phyloP scores from a whole-genome alignment of 768 basidiomycete species.

The Astraeus odoratus region DNA sequence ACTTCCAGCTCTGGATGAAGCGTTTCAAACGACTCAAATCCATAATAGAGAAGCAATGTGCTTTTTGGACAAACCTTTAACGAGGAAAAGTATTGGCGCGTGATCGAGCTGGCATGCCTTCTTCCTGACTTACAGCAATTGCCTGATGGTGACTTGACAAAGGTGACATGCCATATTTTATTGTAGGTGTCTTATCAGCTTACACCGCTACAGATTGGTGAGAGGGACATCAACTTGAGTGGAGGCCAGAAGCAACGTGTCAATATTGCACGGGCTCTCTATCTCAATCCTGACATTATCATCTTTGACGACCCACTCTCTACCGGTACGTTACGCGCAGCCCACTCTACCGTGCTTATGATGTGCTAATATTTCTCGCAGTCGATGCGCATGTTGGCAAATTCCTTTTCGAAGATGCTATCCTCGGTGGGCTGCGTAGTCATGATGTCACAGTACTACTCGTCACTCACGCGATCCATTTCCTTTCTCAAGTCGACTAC shows the following conservation, averaged over 20 bases:
- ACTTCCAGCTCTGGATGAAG: neutral
- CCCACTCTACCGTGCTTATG: neutral
- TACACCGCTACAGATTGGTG: slow-evolving; percentile 46
- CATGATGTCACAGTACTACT: slow-evolving; percentile 46
- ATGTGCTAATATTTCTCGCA: slow-evolving; percentile 11
- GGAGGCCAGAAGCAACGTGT: slow-evolving; percentile 66
- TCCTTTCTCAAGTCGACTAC: slow-evolving; percentile 44
- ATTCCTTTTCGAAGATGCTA: slow-evolving; percentile 59
- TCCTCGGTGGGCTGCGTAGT: slow-evolving; percentile 38
- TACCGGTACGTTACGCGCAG: slow-evolving; percentile 36
- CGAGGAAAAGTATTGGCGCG: slow-evolving; percentile 59
- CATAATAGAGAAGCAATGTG: slow-evolving; percentile 60
- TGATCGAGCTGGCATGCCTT: slow-evolving; percentile 51
- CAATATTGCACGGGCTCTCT: slow-evolving; percentile 65
- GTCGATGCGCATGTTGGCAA: slow-evolving; percentile 74
- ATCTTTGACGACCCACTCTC: slow-evolving; percentile 62
- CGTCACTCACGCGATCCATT: slow-evolving; percentile 50
- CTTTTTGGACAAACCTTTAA: slow-evolving; percentile 60
- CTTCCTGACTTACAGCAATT: slow-evolving; percentile 58
- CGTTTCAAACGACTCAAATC: neutral
- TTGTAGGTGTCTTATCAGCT: neutral
- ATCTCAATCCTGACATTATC: slow-evolving; percentile 55
- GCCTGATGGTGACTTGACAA: slow-evolving; percentile 65
- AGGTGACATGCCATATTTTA: slow-evolving; percentile 35
- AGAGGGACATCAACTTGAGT: slow-evolving; percentile 61